A percentile compares a stretch with the other conserved stretches of the same genome.
phyloP scores from a whole-genome alignment of 768 basidiomycete genomes.

The Hirschioporus abietinus region DNA sequence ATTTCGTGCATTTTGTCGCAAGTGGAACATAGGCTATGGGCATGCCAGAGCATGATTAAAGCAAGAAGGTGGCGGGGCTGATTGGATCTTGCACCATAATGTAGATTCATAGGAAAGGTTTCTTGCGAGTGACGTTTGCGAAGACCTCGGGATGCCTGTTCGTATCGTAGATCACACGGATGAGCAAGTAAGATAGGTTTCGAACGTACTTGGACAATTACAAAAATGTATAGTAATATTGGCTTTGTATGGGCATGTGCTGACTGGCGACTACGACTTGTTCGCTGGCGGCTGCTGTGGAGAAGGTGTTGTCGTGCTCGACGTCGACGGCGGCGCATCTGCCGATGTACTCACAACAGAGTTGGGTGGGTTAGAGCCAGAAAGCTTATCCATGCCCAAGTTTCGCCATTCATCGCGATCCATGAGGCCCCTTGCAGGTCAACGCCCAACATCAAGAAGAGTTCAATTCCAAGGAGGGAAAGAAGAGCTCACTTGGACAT shows the following conservation, averaged over 20 bases:
- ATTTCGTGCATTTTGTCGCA: too few relatives aligned
- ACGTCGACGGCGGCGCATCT: not conserved
- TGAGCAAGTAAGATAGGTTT: too few relatives aligned
- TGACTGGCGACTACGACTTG: not conserved
- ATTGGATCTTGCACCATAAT: too few relatives aligned
- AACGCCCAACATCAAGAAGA: conserved; percentile 6
- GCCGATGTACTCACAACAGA: conserved; percentile 11
- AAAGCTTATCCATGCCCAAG: conserved; percentile 64
- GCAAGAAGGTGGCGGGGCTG: too few relatives aligned
- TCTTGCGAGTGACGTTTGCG: not conserved
- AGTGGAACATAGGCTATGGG: too few relatives aligned
- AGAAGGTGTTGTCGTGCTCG: not conserved
- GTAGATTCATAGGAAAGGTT: not conserved
- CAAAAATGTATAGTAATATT: not conserved
- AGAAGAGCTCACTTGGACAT: conserved; percentile 69
- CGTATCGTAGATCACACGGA: not conserved
- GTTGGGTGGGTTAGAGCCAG: conserved; percentile 10
- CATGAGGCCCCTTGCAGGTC: conserved; percentile 69
- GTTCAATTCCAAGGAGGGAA: not conserved
- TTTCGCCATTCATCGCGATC: conserved; percentile 83
- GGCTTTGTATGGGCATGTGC: not conserved
- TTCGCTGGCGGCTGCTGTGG: not conserved
- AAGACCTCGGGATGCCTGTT: not conserved
- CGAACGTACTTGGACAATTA: not conserved
- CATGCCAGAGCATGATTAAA: too few relatives aligned